Conservation (phyloP, 2,329 filamentous ascomycete species). For the Aspergillus carbonarius region DNA sequence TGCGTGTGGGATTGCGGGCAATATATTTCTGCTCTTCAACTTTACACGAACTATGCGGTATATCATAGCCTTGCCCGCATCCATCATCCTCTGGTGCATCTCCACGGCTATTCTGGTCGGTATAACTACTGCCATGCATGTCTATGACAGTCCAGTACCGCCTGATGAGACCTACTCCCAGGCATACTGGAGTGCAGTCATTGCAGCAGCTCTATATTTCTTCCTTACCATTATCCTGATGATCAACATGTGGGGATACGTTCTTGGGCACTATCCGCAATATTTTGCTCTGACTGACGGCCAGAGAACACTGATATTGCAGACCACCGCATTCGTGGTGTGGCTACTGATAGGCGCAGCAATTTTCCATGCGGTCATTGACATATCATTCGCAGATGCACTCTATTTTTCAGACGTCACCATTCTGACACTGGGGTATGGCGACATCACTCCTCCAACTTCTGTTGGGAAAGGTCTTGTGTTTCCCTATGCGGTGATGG, state of each 20-base stretch:
- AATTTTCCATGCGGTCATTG: slow-evolving; percentile 70
- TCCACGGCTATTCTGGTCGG: slow-evolving; percentile 64
- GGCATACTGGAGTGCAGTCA: slow-evolving; percentile 83
- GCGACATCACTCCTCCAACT: slow-evolving; percentile 59
- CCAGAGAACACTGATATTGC: slow-evolving; percentile 84
- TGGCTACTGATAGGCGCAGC: slow-evolving; percentile 77
- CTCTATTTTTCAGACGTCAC: slow-evolving; percentile 77
- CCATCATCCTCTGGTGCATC: slow-evolving; percentile 75
- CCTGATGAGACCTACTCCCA: slow-evolving; percentile 65
- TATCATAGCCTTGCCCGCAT: slow-evolving; percentile 76
- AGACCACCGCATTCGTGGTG: slow-evolving; percentile 80
- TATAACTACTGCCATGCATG: slow-evolving; percentile 64
- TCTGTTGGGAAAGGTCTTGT: slow-evolving; percentile 67
- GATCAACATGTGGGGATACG: slow-evolving; percentile 76
- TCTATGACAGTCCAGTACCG: slow-evolving; percentile 54
- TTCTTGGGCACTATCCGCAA: slow-evolving; percentile 70
- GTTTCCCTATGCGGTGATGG: slow-evolving; percentile 79
- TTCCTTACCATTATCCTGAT: slow-evolving; percentile 73
- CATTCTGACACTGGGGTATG: slow-evolving; percentile 61
- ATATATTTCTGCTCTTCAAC: slow-evolving; percentile 79
- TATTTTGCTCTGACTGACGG: slow-evolving; percentile 75
- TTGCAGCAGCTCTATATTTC: slow-evolving; percentile 77
- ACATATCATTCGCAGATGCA: slow-evolving; percentile 73
- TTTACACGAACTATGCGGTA: slow-evolving; percentile 81
- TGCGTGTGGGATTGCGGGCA: slow-evolving; percentile 71